Conservation (phyloP, 2,329 filamentous ascomycete genomes). For the Aspergillus piperis region DNA sequence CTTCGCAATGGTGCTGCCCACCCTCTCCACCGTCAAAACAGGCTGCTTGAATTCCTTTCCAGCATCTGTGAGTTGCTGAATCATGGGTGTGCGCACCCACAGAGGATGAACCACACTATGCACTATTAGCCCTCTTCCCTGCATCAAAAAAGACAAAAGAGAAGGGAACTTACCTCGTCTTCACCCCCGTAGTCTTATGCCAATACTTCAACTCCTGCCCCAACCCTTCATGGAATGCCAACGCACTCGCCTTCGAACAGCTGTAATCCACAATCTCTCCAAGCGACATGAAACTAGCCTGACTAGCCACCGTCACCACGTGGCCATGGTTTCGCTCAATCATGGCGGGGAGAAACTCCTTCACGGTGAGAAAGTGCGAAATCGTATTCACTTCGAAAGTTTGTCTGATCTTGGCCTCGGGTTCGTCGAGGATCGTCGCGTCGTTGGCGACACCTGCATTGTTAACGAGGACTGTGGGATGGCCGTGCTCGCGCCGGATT, state of each 20-base stretch:
- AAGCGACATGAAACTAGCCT: conserved; percentile 52
- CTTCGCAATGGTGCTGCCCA: conserved; percentile 52
- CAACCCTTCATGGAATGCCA: conserved; percentile 56
- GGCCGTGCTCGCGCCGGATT: conserved; percentile 44
- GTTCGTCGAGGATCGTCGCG: conserved; percentile 50
- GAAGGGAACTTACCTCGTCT: conserved; percentile 34
- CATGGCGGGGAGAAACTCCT: conserved; percentile 57
- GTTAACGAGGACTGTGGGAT: conserved; percentile 52
- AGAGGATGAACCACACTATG: conserved; percentile 37
- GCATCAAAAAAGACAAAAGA: not conserved
- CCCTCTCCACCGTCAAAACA: conserved; percentile 38
- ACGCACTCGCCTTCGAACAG: conserved; percentile 53
- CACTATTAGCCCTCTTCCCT: conserved; percentile 5
- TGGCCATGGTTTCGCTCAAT: conserved; percentile 55
- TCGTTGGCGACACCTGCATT: conserved; percentile 53
- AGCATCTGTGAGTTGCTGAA: conserved; percentile 39
- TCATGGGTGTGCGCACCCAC: conserved; percentile 54
- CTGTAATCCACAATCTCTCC: conserved; percentile 56
- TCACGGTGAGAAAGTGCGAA: conserved; percentile 53
- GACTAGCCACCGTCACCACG: conserved; percentile 57
- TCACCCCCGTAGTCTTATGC: conserved; percentile 41
- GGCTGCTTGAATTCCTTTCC: conserved; percentile 36
- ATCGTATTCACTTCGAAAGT: conserved; percentile 57
- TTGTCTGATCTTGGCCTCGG: conserved; percentile 47
- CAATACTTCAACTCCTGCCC: conserved; percentile 39